Percentiles rank a stretch among this genome's conserved stretches.
phyloP scores from a whole-genome alignment of 768 basidiomycete species.

The Kwoniella sp. region DNA sequence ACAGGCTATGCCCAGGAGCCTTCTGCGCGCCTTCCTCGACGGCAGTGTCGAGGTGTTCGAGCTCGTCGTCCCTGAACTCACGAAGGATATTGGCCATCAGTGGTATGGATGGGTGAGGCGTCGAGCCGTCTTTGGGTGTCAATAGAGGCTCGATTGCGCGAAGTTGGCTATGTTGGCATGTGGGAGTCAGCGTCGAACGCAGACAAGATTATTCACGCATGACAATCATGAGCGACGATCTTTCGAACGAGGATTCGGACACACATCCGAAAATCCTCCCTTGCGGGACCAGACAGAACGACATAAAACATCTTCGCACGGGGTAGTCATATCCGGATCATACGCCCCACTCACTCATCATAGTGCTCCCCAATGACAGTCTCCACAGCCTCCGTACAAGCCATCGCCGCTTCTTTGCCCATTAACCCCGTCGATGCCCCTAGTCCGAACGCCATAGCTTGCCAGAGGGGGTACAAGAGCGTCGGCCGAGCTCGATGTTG shows the following conservation, averaged over 20 bases:
- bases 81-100: constrained; percentile 70
- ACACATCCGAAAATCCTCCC: no score
- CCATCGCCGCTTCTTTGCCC: constrained; percentile 95
- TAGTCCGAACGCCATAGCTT: constrained; percentile 81
- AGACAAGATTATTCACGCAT: no score
- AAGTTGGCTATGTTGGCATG: constrained; percentile 76
- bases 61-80: constrained; percentile 91
- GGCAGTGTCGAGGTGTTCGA: constrained; percentile 90
- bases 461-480: constrained; percentile 77
- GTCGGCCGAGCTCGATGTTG: constrained; percentile 88
- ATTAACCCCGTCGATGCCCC: constrained; percentile 82
- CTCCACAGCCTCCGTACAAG: constrained; percentile 96
- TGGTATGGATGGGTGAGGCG: constrained; percentile 72
- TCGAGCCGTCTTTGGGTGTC: constrained; percentile 3
- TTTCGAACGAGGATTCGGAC: no score
- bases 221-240: no score
- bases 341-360: constrained; percentile 82
- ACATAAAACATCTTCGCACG: no score
- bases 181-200: no score
- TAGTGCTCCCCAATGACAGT: constrained; percentile 98
- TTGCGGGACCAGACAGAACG: no score
- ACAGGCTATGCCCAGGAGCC: constrained; percentile 85
- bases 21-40: constrained; percentile 83
- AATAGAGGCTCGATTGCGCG: constrained; percentile 59
- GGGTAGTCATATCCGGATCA: no score